Evolutionary conservation across 495 filamentous ascomycete genomes (phyloP), one percentile per base, ranked within the genome.

Genomic region (Annulohypoxylon stygium): DNA sequence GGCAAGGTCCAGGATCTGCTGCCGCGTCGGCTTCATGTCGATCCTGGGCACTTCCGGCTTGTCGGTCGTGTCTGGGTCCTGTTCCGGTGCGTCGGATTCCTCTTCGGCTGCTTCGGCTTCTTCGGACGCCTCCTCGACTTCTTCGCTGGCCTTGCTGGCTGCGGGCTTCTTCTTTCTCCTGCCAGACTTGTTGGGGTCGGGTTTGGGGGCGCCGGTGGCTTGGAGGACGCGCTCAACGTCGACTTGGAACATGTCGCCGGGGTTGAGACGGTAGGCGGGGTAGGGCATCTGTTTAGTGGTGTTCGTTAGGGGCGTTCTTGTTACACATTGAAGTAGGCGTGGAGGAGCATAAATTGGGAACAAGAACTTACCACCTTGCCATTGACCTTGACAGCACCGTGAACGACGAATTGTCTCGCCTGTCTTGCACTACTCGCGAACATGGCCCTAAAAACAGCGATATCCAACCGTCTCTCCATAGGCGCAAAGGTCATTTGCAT

Each of bases 171-270:
- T 11, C 20, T 67, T 66, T 50, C 65, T 20, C 5, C 23, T 20
- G 26, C 20, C 20, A 23, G n/a, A 34, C n/a, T 67, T 54, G 16
- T 51, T 20, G 3, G 37, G 51, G 16, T 74, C 61, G 12, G n/a
- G 78, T 78, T 95, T 97, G 9, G 88, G 86, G 2, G 86, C 87
- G 36, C 96, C 96, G 9, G 94, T 97, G 23, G 93, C 96, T 72
- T 83, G 92, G 81, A 99, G 86, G 34, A 98, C 97, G 66, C 90
- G 89, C 5, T 96, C 93, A 47, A 91, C 87, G 7, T 97, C 92
- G 76, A 99, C 97, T 76, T 95, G 93, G 87, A 98, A 99, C 86
- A 99, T 92, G 78, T 99, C 96, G 55, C 96, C 96, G 9, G 96
- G 96, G 81, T 99, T 99, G 30, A 99, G 90, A 76, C 94, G 92